Evolutionary conservation across 108 stramenopile species (phyloP), one percentile per base, ranked within the genome.

Genomic region (Cyclotella kingstonii): DNA sequence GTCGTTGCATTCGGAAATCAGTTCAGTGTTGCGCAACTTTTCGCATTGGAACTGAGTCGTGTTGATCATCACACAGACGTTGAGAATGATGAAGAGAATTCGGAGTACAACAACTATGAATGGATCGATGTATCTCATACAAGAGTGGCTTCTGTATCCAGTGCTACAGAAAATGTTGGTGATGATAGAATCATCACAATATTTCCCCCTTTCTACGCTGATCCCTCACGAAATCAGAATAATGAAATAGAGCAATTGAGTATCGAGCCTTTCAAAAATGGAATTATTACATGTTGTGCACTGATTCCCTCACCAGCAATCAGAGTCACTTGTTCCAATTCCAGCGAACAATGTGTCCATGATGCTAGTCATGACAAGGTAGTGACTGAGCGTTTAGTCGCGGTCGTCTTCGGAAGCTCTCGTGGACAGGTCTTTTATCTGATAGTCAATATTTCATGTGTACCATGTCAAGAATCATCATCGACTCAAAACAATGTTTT

Each of bases 41-140:
- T 60, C 48, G 64, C 73, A n/a, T 55, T 74, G 59, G 73, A 66
- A 33, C 45, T 74, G 14, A 26, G 46, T 11, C 49, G 61, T 8
- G 59, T 61, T 1, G 26, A 41, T 28, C 62, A 63, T 33, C 40
- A 27, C 0, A 54, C 27, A 14, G 58, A 27, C n/a, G 63, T 60
- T 0, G 35, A 25, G 17, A 53, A 25, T 25, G 59, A 53, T 10
- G 57, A 46, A 4, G 27, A 22, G 21, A 14, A 25, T 4, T 35
- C 30, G 1, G 38, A 57, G 0, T 54, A 30, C 1, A 50, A 56
- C 12, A 27, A 56, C 27, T 39, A 65, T 14, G 73, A 74, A 61
- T 74, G 73, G 73, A 43, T 66, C 5, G 73, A 74, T 64, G 63
- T 73, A 0, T 73, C 71, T 6, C n/a, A 58, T 36, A 33, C 3